Evolutionary conservation across 2,329 filamentous ascomycete species (phyloP).

Genomic region (Didymella sp.): DNA sequence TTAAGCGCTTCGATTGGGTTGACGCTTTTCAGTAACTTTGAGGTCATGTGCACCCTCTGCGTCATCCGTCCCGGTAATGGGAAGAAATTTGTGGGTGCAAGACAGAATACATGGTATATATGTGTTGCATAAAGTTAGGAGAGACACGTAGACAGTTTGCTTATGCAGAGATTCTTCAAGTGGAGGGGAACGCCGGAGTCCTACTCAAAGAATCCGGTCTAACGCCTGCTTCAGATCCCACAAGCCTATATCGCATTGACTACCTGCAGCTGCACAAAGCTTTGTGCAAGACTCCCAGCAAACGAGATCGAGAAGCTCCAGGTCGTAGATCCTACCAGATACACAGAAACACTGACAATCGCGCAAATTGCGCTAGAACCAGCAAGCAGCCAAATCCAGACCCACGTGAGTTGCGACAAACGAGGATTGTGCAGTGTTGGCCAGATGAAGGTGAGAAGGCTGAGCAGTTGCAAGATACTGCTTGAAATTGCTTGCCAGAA

Average conservation of each 20-base stretch:
- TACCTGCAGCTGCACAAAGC: not conserved
- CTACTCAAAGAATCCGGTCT: not conserved
- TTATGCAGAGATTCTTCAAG: not conserved
- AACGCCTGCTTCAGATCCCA: not conserved
- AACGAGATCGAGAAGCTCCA: conserved; percentile 1
- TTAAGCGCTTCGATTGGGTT: not conserved
- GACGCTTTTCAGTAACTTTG: no score
- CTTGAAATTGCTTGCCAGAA: not conserved
- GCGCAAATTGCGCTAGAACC: not conserved
- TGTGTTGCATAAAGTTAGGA: no score
- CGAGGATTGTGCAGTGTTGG: not conserved
- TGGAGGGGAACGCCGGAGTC: not conserved
- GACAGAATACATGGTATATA: no score
- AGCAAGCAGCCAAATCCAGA: not conserved
- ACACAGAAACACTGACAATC: not conserved
- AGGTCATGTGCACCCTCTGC: no score
- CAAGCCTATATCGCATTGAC: not conserved
- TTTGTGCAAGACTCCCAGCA: not conserved
- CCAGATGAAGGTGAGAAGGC: not conserved
- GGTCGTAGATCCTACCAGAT: not conserved
- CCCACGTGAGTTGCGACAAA: not conserved
- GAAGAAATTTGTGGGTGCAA: no score
- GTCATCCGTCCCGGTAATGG: no score
- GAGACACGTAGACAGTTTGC: no score
- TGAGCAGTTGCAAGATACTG: not conserved